Evolutionary conservation across 208 protist species (phyloP).

Genomic region (Sergeia podlipaevii): DNA sequence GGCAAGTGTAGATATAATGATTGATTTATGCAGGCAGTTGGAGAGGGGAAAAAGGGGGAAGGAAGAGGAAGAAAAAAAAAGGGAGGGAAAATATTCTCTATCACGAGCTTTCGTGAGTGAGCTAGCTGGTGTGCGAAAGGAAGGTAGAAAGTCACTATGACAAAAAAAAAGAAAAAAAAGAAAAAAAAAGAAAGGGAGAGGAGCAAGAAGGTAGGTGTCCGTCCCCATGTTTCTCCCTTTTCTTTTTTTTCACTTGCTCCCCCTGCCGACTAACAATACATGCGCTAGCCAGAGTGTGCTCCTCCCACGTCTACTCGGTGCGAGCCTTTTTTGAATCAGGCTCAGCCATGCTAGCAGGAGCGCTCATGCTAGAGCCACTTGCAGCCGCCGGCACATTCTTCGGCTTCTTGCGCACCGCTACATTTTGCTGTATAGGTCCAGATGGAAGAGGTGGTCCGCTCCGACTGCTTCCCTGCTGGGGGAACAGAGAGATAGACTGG

Average conservation of each 20-base stretch:
- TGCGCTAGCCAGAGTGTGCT: no score
- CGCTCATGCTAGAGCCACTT: neutral
- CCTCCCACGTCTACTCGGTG: no score
- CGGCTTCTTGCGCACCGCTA: slow-evolving; percentile 66
- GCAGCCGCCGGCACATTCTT: slow-evolving; percentile 27
- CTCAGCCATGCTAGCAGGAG: slow-evolving; percentile 2
- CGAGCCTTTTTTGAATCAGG: slow-evolving; percentile 8
- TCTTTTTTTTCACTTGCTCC: no score
- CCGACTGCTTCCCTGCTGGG: slow-evolving; percentile 38
- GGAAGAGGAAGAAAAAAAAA: slow-evolving; percentile 9
- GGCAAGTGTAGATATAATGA: no score
- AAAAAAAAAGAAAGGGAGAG: slow-evolving; percentile 13
- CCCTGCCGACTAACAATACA: no score
- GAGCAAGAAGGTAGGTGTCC: neutral
- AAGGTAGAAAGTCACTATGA: no score
- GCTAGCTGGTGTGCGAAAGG: no score
- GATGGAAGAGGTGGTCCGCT: slow-evolving; percentile 20
- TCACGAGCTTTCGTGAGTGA: no score
- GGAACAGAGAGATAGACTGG: slow-evolving; percentile 77
- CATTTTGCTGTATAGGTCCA: slow-evolving; percentile 47
- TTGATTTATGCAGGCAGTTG: no score
- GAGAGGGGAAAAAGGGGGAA: no score
- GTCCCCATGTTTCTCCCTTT: no score
- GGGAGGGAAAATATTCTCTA: slow-evolving; percentile 8
- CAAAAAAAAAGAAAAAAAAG: slow-evolving; percentile 1